Evolutionary conservation across 2,329 filamentous ascomycete genomes (phyloP).

Genomic region (Chrysoporthe cubensis): DNA sequence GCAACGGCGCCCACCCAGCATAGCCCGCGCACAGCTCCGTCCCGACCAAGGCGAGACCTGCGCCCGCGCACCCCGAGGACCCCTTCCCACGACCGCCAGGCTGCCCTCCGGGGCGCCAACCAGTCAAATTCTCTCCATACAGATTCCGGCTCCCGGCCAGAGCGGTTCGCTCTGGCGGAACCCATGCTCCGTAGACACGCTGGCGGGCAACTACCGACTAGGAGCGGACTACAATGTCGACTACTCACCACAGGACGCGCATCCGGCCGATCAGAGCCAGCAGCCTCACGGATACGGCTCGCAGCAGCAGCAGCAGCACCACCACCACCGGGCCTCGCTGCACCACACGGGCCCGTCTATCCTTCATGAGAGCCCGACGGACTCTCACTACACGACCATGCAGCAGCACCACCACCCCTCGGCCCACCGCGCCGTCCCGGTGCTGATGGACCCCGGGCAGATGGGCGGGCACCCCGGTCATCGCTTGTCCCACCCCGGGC

Average conservation of each 20-base stretch:
- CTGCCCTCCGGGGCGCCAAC: slow-evolving; percentile 59
- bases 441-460: slow-evolving; percentile 60
- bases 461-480: slow-evolving; percentile 55
- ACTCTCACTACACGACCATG: slow-evolving; percentile 45
- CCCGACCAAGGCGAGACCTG: slow-evolving; percentile 38
- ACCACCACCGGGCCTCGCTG: slow-evolving; percentile 51
- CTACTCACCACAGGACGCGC: slow-evolving; percentile 70
- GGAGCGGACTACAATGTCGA: slow-evolving; percentile 74
- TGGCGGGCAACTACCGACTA: slow-evolving; percentile 76
- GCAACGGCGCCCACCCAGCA: slow-evolving; percentile 37
- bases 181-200: slow-evolving; percentile 73
- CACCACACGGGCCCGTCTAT: slow-evolving; percentile 51
- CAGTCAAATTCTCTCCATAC: slow-evolving; percentile 62
- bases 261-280: slow-evolving; percentile 67
- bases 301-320: not conserved
- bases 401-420: slow-evolving; percentile 49
- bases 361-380: slow-evolving; percentile 48
- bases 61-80: slow-evolving; percentile 34
- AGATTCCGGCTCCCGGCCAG: slow-evolving; percentile 71
- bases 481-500: slow-evolving; percentile 55
- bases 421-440: slow-evolving; percentile 55
- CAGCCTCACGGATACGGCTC: slow-evolving; percentile 66
- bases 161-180: slow-evolving; percentile 77
- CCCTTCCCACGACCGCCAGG: slow-evolving; percentile 38
- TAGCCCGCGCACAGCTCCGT: slow-evolving; percentile 34